Evolutionary conservation across 208 protist species (phyloP).

Genomic region (Crithidia bombi): DNA sequence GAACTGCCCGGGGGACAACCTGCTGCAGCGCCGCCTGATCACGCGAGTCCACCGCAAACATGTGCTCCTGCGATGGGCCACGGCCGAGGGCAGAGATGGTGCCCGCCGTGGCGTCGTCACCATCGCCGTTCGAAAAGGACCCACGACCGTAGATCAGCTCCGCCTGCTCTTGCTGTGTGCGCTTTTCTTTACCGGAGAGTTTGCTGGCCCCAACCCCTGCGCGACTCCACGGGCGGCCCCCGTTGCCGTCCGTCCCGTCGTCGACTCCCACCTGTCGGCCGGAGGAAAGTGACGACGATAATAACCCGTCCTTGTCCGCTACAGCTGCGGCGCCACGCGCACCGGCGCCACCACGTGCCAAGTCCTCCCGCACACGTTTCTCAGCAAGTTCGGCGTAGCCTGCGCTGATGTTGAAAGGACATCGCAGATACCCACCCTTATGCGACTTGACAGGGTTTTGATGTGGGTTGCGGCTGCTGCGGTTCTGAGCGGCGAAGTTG

Average conservation of each 20-base stretch:
- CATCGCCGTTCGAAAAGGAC: constrained; percentile 12
- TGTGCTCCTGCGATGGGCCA: constrained; percentile 23
- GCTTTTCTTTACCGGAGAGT: constrained; percentile 58
- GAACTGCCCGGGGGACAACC: constrained; percentile 53
- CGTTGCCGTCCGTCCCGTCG: constrained; percentile 28
- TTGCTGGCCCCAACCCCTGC: constrained; percentile 64
- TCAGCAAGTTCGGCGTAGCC: constrained; percentile 53
- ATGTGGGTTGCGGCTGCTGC: constrained; percentile 16
- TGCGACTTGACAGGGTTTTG: constrained; percentile 57
- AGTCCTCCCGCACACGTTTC: constrained; percentile 43
- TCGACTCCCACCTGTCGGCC: constrained; percentile 13
- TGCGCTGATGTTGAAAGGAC: constrained; percentile 64
- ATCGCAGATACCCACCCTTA: constrained; percentile 74
- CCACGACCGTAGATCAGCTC: constrained; percentile 66
- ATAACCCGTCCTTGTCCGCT: constrained; percentile 26
- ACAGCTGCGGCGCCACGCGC: constrained; percentile 1
- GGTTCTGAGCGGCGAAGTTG: constrained; percentile 32
- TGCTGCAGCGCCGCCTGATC: constrained; percentile 56
- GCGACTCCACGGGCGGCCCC: constrained; percentile 61
- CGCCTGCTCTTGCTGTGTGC: constrained; percentile 60
- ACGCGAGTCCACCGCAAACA: constrained; percentile 38
- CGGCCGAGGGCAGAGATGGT: neutral
- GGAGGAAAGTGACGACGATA: neutral
- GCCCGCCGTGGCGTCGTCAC: constrained; percentile 3
- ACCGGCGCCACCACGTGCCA: constrained; percentile 9